These are phyloP conservation scores for Pachyrhizus erosus DNA, from an alignment of 306 rosid genomes.

Conservation along the genomic window DNA sequence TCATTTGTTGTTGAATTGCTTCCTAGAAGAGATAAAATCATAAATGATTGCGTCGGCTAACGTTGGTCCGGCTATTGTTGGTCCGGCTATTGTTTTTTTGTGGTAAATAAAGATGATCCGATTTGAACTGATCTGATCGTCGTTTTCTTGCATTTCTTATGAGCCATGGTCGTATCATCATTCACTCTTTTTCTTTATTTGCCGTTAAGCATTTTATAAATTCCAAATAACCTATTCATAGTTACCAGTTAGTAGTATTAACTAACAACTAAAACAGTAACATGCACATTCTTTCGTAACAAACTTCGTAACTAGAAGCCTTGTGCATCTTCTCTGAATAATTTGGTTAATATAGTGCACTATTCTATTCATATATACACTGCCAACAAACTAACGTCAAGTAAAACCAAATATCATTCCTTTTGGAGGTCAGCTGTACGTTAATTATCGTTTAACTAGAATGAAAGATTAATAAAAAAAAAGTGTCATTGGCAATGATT, in stretches of 20 bases:
- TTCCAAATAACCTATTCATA: neutral
- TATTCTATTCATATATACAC: neutral
- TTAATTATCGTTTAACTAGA: neutral
- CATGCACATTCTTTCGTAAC: neutral
- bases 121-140: neutral
- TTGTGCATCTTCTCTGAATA: neutral
- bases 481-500: neutral
- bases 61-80: neutral
- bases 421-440: neutral
- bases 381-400: neutral
- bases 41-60: conserved; percentile 1
- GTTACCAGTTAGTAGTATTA: neutral
- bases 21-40: conserved; percentile 31
- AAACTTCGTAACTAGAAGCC: neutral
- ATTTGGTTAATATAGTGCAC: neutral
- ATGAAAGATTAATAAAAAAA: neutral
- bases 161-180: neutral
- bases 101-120: neutral
- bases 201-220: neutral
- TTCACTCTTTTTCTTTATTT: neutral
- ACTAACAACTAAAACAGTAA: neutral
- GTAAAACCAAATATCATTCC: neutral
- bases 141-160: neutral
- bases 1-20: neutral
- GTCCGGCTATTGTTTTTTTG: neutral